A percentile compares a stretch with the other conserved stretches of the same genome.
Conservation (phyloP, 1,284 basidiomycete genomes). For the Fomitopsis pinicola region DNA sequence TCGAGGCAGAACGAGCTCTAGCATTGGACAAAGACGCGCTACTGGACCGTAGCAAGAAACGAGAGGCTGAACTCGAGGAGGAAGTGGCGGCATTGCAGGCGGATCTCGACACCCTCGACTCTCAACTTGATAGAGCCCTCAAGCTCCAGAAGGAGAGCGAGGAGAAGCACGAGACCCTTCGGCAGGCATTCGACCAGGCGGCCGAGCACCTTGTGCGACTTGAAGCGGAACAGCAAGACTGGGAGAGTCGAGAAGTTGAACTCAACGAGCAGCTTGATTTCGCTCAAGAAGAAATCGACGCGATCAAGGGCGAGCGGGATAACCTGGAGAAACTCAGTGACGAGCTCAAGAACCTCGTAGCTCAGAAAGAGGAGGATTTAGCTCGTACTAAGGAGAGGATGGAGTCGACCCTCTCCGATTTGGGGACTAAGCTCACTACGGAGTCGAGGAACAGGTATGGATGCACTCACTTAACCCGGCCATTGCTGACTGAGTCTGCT, state of each 20-base stretch:
- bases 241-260: constrained; percentile 57
- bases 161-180: constrained; percentile 70
- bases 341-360: constrained; percentile 68
- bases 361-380: constrained; percentile 81
- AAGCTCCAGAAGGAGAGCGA: constrained; percentile 74
- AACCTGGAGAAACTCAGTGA: constrained; percentile 63
- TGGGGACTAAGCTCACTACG: constrained; percentile 67
- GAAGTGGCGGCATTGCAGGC: constrained; percentile 77
- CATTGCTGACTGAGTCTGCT: constrained; percentile 7
- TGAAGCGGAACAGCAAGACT: constrained; percentile 73
- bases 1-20: constrained; percentile 81
- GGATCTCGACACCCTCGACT: constrained; percentile 83
- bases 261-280: constrained; percentile 49
- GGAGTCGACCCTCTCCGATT: constrained; percentile 61
- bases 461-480: constrained; percentile 4
- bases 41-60: constrained; percentile 83
- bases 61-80: constrained; percentile 82
- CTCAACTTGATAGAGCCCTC: constrained; percentile 81
- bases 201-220: constrained; percentile 79
- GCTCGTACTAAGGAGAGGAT: constrained; percentile 73
- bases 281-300: constrained; percentile 61
- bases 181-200: constrained; percentile 75
- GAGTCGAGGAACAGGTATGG: constrained; percentile 70
- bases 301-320: constrained; percentile 51
- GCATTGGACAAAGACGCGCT: constrained; percentile 82